These are phyloP conservation scores for Chloranthus sessilifolius DNA, from an alignment of 164 flowering plant species.

Conservation along the genomic window DNA sequence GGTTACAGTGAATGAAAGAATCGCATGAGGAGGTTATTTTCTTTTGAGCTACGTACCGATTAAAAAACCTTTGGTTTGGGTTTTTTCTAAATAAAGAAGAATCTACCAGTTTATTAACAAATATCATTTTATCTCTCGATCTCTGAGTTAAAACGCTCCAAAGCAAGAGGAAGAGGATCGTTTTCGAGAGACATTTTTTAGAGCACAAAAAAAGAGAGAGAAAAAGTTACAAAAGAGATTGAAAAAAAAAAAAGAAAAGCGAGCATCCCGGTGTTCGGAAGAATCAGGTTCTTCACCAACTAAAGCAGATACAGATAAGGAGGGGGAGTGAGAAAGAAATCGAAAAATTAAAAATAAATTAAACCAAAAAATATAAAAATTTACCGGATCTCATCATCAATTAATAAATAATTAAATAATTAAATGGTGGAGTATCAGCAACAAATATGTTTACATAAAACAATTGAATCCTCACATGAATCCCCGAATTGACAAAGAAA, in stretches of 20 bases:
- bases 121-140: slow-evolving; percentile 17
- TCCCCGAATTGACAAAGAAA: slow-evolving; percentile 15
- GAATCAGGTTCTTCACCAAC: slow-evolving; percentile 51
- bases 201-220: slow-evolving; percentile 3
- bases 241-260: slow-evolving; percentile 23
- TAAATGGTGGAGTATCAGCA: background rate
- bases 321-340: slow-evolving; percentile 6
- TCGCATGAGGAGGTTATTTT: slow-evolving; percentile 8
- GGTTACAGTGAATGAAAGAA: slow-evolving; percentile 8
- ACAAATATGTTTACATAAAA: slow-evolving; percentile 11
- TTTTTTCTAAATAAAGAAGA: no score
- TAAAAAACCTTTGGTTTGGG: no score
- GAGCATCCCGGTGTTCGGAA: slow-evolving; percentile 28
- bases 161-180: background rate
- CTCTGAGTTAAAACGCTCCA: slow-evolving; percentile 2
- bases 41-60: slow-evolving; percentile 19
- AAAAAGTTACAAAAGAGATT: slow-evolving; percentile 10
- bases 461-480: slow-evolving; percentile 14
- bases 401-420: no score
- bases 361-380: no score
- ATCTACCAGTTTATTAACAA: no score
- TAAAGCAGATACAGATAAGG: slow-evolving; percentile 18
- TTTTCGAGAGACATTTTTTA: no score
- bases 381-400: no score
- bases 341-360: no score